These are phyloP conservation scores for Pseudogymnoascus sp. DNA, from an alignment of 2,329 filamentous ascomycete genomes.

Conservation along the genomic window DNA sequence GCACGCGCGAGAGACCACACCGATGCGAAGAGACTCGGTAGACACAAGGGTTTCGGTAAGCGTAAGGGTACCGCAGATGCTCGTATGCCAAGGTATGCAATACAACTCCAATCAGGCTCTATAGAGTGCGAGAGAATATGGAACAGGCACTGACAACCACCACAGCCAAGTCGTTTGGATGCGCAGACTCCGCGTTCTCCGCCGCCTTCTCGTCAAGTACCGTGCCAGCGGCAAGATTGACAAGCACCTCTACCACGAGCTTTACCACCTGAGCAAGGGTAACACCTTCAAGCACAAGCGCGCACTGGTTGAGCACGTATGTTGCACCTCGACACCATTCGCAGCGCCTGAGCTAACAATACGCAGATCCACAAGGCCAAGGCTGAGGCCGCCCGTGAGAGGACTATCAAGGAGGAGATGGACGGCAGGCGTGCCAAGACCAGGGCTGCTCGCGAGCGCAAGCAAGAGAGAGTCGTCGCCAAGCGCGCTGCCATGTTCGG, in stretches of 20 bases:
- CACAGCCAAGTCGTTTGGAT: conserved; percentile 95
- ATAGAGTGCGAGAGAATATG: conserved; percentile 7
- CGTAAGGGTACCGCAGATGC: conserved; percentile 99
- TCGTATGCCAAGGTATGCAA: conserved; percentile 90
- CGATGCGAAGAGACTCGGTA: conserved; percentile 86
- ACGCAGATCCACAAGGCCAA: conserved; percentile 97
- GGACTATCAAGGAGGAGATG: conserved; percentile 97
- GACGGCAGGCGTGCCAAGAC: conserved; percentile 99
- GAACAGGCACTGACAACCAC: conserved; percentile 13
- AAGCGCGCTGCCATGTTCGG: conserved; percentile 83
- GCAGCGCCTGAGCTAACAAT: conserved; percentile 23
- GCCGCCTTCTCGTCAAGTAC: conserved; percentile 99
- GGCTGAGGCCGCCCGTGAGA: conserved; percentile 97
- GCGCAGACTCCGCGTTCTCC: conserved; percentile 98
- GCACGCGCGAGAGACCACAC: conserved; percentile 91
- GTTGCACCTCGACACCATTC: conserved; percentile 36
- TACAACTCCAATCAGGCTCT: not conserved
- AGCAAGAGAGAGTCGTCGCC: conserved; percentile 79
- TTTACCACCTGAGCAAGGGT: conserved; percentile 99
- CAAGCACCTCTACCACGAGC: conserved; percentile 99
- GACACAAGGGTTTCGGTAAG: conserved; percentile 99
- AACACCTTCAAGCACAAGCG: conserved; percentile 99
- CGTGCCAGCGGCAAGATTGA: conserved; percentile 99
- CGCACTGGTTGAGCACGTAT: conserved; percentile 98
- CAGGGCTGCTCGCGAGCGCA: conserved; percentile 99